phyloP scores from a whole-genome alignment of 352 stramenopile species.

The Albugo laibachii region DNA sequence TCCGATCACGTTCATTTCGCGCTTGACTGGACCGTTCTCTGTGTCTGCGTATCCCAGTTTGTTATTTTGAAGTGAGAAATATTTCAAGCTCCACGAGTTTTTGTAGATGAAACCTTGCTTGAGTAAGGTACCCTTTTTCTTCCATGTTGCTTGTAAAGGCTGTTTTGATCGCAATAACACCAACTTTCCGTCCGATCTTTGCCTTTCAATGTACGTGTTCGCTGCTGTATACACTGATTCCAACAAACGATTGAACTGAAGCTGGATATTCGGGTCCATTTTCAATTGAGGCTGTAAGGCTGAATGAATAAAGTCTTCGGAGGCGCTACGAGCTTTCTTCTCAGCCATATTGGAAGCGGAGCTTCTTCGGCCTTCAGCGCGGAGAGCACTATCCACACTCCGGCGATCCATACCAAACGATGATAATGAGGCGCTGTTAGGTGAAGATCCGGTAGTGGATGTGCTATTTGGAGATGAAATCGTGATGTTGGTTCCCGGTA shows the following conservation, averaged over 20 bases:
- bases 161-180: slow-evolving; percentile 10
- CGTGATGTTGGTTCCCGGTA: slow-evolving; percentile 40
- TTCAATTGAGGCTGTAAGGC: slow-evolving; percentile 37
- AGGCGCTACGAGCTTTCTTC: slow-evolving; percentile 51
- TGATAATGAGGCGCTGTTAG: not conserved
- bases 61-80: slow-evolving; percentile 76
- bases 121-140: slow-evolving; percentile 73
- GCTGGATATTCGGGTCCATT: slow-evolving; percentile 72
- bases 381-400: slow-evolving; percentile 24
- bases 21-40: slow-evolving; percentile 67
- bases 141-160: slow-evolving; percentile 54
- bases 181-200: slow-evolving; percentile 38
- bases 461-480: slow-evolving; percentile 60
- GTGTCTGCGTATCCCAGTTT: slow-evolving; percentile 64
- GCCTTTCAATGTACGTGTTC: slow-evolving; percentile 68
- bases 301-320: slow-evolving; percentile 52
- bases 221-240: slow-evolving; percentile 72
- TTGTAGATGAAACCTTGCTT: slow-evolving; percentile 84
- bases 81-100: slow-evolving; percentile 78
- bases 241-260: slow-evolving; percentile 60
- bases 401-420: slow-evolving; percentile 13
- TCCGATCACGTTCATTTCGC: slow-evolving; percentile 74
- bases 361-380: not conserved
- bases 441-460: slow-evolving; percentile 22
- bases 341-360: slow-evolving; percentile 11